These are phyloP conservation scores for Macadamia tetraphylla DNA, from an alignment of 164 flowering plant species.

Conservation along the genomic window DNA sequence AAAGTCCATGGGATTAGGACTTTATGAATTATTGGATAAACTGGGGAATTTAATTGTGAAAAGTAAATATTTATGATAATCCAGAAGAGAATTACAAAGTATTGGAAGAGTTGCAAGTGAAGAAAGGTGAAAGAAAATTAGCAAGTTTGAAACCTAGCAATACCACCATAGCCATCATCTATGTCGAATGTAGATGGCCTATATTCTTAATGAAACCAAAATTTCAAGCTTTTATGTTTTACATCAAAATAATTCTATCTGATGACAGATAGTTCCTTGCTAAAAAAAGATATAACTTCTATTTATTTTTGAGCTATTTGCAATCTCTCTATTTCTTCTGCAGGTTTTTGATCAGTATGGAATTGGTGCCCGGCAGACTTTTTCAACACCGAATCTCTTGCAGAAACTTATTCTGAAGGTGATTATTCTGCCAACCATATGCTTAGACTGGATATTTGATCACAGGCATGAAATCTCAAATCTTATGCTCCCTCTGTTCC, in stretches of 20 bases:
- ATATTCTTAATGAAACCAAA: neutral
- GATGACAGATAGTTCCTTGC: neutral
- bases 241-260: neutral
- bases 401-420: conserved; percentile 83
- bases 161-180: no score
- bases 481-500: neutral
- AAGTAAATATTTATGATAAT: no score
- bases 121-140: no score
- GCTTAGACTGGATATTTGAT: neutral
- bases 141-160: no score
- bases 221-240: conserved; percentile 3
- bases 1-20: no score
- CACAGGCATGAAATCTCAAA: neutral
- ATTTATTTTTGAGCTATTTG: neutral
- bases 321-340: conserved; percentile 5
- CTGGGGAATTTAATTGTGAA: no score
- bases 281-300: neutral
- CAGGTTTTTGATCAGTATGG: conserved; percentile 94
- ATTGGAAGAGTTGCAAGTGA: no score
- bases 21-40: no score
- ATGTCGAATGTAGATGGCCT: no score
- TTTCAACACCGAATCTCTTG: conserved; percentile 54
- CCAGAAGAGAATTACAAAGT: no score
- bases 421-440: conserved; percentile 2
- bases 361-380: conserved; percentile 55